Evolutionary conservation across 2,329 filamentous ascomycete genomes (phyloP).

Genomic region (Trichoderma sp.): DNA sequence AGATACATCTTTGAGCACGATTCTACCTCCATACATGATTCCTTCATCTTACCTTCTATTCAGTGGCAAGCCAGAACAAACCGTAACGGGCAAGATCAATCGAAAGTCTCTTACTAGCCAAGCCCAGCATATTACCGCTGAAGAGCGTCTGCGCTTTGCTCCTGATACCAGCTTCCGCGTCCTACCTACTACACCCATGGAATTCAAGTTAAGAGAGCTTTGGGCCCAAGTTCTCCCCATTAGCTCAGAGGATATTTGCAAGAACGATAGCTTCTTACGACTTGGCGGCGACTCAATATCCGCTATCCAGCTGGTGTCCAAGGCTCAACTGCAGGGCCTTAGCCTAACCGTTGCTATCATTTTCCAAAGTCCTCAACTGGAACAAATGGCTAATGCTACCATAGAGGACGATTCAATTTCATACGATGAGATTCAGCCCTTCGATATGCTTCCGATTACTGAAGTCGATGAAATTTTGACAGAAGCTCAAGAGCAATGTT

Average conservation of each 20-base stretch:
- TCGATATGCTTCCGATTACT: neutral
- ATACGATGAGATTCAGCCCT: neutral
- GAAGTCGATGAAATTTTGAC: neutral
- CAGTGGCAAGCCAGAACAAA: constrained; percentile 21
- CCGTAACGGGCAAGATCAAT: constrained; percentile 23
- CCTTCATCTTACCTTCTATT: constrained; percentile 23
- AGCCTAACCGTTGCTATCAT: neutral
- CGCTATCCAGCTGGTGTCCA: constrained; percentile 5
- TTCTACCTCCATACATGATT: constrained; percentile 24
- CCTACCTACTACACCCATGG: neutral
- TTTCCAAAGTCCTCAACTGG: neutral
- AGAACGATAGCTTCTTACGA: constrained; percentile 19
- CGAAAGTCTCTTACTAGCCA: neutral
- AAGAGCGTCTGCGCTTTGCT: neutral
- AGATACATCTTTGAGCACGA: neutral
- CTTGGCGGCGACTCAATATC: constrained; percentile 7
- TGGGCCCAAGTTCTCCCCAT: constrained; percentile 22
- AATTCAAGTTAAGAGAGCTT: constrained; percentile 6
- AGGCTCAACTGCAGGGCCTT: neutral
- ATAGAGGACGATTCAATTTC: neutral
- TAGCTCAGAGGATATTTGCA: neutral
- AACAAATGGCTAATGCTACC: neutral
- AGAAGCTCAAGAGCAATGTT: neutral
- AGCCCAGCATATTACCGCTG: neutral
- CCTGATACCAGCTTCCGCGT: neutral